Conservation (phyloP, 805 yeast genomes). For the Candida morakotiae region DNA sequence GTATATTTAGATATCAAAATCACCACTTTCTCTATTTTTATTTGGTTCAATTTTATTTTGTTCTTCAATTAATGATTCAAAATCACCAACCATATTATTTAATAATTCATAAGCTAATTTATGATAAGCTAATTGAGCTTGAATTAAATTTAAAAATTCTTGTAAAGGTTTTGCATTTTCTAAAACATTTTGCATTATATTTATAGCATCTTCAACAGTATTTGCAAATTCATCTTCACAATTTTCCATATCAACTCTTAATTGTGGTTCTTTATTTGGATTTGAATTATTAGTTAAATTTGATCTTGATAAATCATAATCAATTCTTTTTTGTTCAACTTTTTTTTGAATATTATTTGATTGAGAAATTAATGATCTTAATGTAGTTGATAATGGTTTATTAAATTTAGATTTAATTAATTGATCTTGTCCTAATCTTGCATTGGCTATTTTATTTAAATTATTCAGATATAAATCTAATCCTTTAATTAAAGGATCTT, state of each 20-base stretch:
- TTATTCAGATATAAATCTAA: constrained; percentile 65
- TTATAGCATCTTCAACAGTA: constrained; percentile 82
- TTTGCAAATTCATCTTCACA: constrained; percentile 89
- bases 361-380: constrained; percentile 55
- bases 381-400: constrained; percentile 56
- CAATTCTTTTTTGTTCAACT: constrained; percentile 74
- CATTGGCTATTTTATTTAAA: constrained; percentile 74
- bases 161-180: constrained; percentile 65
- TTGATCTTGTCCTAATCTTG: constrained; percentile 78
- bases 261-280: constrained; percentile 59
- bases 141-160: constrained; percentile 62
- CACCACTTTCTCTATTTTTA: constrained; percentile 27
- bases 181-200: constrained; percentile 76
- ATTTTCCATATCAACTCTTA: constrained; percentile 73
- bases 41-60: constrained; percentile 11
- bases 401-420: constrained; percentile 68
- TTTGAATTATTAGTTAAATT: constrained; percentile 36
- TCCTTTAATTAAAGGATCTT: constrained; percentile 55
- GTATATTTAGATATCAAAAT: constrained; percentile 27
- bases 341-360: constrained; percentile 66
- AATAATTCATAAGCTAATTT: constrained; percentile 69
- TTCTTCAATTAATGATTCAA: constrained; percentile 58
- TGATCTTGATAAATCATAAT: constrained; percentile 72
- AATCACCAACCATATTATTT: constrained; percentile 57
- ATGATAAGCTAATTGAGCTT: constrained; percentile 79